These are phyloP conservation scores for Metschnikowia bowlesiae DNA, from an alignment of 805 yeast genomes.

Conservation along the genomic window DNA sequence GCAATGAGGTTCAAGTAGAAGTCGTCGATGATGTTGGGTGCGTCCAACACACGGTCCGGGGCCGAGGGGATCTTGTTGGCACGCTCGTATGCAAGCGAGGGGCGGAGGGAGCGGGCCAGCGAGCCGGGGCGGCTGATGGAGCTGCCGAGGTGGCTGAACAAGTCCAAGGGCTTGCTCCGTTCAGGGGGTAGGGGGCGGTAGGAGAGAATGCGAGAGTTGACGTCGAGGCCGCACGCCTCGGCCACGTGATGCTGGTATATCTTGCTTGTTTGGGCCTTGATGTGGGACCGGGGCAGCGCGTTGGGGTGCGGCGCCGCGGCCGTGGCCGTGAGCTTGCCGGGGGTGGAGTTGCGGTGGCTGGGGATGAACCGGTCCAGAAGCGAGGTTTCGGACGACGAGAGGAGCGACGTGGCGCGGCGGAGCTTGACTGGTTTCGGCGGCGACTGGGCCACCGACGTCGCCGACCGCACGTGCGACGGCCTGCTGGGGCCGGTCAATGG, in stretches of 20 bases:
- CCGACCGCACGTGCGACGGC: slow-evolving; percentile 9
- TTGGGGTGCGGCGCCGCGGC: slow-evolving; percentile 37
- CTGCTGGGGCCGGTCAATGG: slow-evolving; percentile 6
- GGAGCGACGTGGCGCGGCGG: slow-evolving; percentile 16
- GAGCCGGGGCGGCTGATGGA: slow-evolving; percentile 3
- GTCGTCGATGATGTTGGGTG: slow-evolving; percentile 92
- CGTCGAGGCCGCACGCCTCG: slow-evolving; percentile 86
- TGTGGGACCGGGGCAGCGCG: slow-evolving; percentile 52
- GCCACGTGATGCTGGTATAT: slow-evolving; percentile 81
- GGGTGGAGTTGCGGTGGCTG: slow-evolving; percentile 36
- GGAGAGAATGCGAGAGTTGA: slow-evolving; percentile 77
- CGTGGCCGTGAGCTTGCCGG: slow-evolving; percentile 33
- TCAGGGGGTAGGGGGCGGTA: slow-evolving; percentile 87
- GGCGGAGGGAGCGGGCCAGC: slow-evolving; percentile 29
- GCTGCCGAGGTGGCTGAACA: slow-evolving; percentile 27
- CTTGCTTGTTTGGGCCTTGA: slow-evolving; percentile 49
- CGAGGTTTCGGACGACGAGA: slow-evolving; percentile 10
- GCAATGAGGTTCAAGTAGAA: slow-evolving; percentile 81
- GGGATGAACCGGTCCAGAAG: slow-evolving; percentile 41
- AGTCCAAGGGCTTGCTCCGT: slow-evolving; percentile 31
- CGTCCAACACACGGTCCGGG: slow-evolving; percentile 92
- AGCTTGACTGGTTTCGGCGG: slow-evolving; percentile 19
- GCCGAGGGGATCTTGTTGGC: slow-evolving; percentile 77
- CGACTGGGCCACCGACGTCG: slow-evolving; percentile 10
- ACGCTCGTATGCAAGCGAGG: slow-evolving; percentile 57